Evolutionary conservation across 164 flowering plant species (phyloP).

Genomic region (Vitis riparia): DNA sequence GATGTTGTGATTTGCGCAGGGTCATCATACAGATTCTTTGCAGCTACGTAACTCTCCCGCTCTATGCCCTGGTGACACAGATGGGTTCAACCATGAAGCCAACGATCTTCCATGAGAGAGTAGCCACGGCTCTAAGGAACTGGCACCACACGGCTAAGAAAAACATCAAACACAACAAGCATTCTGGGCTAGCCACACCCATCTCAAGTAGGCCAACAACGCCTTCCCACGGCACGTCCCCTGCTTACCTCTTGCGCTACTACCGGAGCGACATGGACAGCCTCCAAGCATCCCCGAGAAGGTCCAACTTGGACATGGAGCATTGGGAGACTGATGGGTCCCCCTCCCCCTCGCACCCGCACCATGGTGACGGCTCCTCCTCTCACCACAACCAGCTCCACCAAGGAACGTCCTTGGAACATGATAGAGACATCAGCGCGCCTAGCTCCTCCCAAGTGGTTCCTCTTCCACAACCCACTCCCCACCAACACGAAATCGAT

Average conservation of each 20-base stretch:
- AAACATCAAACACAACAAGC: conserved; percentile 42
- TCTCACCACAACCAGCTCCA: conserved; percentile 21
- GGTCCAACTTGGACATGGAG: conserved; percentile 28
- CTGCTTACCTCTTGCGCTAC: conserved; percentile 50
- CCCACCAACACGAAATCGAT: conserved; percentile 27
- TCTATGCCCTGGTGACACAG: conserved; percentile 89
- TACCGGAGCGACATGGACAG: conserved; percentile 42
- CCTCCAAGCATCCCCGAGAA: conserved; percentile 40
- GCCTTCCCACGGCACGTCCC: conserved; percentile 49
- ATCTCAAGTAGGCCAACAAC: conserved; percentile 55
- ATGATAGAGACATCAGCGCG: conserved; percentile 16
- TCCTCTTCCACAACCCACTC: conserved; percentile 2
- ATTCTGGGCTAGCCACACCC: conserved; percentile 39
- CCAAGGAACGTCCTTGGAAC: neutral
- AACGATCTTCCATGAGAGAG: conserved; percentile 71
- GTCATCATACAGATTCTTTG: conserved; percentile 54
- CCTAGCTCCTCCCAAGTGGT: conserved; percentile 9
- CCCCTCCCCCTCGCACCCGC: conserved; percentile 30
- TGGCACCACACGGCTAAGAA: conserved; percentile 78
- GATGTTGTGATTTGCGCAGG: conserved; percentile 23
- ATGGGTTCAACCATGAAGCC: conserved; percentile 88
- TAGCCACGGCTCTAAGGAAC: conserved; percentile 51
- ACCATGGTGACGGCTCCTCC: conserved; percentile 27
- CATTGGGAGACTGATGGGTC: conserved; percentile 43
- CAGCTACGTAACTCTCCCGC: conserved; percentile 89